phyloP scores from a whole-genome alignment of 208 protist genomes.

The Lotmaria passim region DNA sequence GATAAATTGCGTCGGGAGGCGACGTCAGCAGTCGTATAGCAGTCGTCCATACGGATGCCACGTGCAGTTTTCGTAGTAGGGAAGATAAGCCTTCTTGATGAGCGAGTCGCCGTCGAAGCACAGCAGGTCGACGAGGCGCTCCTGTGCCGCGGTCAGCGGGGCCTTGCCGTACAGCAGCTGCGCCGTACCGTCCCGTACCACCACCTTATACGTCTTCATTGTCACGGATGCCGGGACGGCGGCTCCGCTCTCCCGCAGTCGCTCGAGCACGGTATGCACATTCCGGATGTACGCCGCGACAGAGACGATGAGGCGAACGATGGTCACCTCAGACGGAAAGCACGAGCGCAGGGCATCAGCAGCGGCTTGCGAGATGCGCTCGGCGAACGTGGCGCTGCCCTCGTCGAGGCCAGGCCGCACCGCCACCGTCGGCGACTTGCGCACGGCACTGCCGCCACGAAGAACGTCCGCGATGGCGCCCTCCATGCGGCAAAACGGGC shows the following conservation, averaged over 20 bases:
- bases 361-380: constrained; percentile 29
- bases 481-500: constrained; percentile 44
- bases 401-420: constrained; percentile 7
- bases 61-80: constrained; percentile 38
- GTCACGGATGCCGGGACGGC: constrained; percentile 14
- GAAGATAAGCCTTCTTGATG: constrained; percentile 28
- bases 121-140: constrained; percentile 28
- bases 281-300: constrained; percentile 43
- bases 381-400: constrained; percentile 2
- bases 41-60: constrained; percentile 38
- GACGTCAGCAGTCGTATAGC: constrained; percentile 26
- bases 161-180: constrained; percentile 30
- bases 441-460: constrained; percentile 17
- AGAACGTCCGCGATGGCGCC: constrained; percentile 29
- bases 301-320: constrained; percentile 48
- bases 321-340: constrained; percentile 32
- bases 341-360: constrained; percentile 36
- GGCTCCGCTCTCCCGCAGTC: constrained; percentile 13
- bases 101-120: constrained; percentile 30
- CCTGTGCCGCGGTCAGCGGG: constrained; percentile 16
- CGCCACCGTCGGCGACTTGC: constrained; percentile 6
- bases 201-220: constrained; percentile 3
- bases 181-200: constrained; percentile 22
- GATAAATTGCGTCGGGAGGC: too few species aligned
- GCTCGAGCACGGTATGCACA: constrained; percentile 31